These are phyloP conservation scores for Ramaria sp. DNA, from an alignment of 768 basidiomycete species.

Conservation along the genomic window DNA sequence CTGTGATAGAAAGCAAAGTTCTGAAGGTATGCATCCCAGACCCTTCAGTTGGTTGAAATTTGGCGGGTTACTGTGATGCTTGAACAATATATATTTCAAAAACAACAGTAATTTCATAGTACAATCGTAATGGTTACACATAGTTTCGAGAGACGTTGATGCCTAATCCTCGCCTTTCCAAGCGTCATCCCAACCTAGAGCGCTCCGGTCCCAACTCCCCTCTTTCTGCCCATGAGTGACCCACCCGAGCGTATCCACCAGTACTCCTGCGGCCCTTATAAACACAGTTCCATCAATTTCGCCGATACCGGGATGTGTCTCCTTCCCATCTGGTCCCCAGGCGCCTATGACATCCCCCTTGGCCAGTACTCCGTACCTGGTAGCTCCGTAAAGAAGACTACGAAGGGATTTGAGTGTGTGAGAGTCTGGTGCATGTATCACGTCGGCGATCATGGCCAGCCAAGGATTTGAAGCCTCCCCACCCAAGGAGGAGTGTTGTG, in stretches of 20 bases:
- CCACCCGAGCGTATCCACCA: slow-evolving; percentile 50
- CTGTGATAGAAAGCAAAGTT: too few relatives aligned
- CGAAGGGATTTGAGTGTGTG: slow-evolving; percentile 43
- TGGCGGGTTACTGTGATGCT: too few relatives aligned
- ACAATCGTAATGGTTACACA: too few relatives aligned
- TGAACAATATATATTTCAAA: too few relatives aligned
- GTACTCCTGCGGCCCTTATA: slow-evolving; percentile 43
- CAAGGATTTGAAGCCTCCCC: slow-evolving; percentile 35
- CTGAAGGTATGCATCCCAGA: too few relatives aligned
- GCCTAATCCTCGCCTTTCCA: slow-evolving; percentile 32
- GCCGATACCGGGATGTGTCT: slow-evolving; percentile 35
- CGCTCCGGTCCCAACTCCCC: slow-evolving; percentile 45
- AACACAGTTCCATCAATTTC: slow-evolving; percentile 48
- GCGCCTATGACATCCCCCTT: slow-evolving; percentile 33
- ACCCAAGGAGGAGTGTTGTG: slow-evolving; percentile 11
- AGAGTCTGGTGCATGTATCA: slow-evolving; percentile 39
- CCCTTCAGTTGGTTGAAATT: too few relatives aligned
- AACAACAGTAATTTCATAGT: too few relatives aligned
- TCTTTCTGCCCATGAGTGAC: slow-evolving; percentile 37
- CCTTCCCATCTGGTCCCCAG: slow-evolving; percentile 27
- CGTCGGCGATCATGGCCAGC: slow-evolving; percentile 36
- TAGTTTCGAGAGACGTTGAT: too few relatives aligned
- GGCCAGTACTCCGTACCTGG: slow-evolving; percentile 33
- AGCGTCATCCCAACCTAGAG: slow-evolving; percentile 50
- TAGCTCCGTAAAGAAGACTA: slow-evolving; percentile 36